Conservation (phyloP, 441 rosid genomes). For the Isatis lusitanica region DNA sequence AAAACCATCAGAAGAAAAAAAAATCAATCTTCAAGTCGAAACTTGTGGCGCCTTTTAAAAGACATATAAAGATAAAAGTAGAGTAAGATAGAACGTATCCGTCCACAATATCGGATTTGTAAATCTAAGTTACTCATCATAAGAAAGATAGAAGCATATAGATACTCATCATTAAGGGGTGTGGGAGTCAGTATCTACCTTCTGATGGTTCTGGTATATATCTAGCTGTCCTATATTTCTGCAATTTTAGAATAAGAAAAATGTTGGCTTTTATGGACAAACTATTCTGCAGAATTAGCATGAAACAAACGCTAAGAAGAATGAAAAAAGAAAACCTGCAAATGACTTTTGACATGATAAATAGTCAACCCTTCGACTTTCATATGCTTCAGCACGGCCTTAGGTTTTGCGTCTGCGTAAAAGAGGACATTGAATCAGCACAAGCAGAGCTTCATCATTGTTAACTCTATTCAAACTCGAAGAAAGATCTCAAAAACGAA, state of each 20-base stretch:
- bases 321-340: constrained; percentile 52
- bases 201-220: constrained; percentile 65
- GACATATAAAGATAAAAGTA: neutral
- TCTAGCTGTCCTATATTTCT: constrained; percentile 82
- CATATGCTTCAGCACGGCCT: constrained; percentile 81
- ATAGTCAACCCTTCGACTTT: constrained; percentile 78
- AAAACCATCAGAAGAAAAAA: constrained; percentile 18
- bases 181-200: constrained; percentile 41
- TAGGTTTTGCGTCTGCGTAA: constrained; percentile 71
- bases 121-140: neutral
- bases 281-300: neutral
- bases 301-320: constrained; percentile 11
- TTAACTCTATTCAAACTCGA: neutral
- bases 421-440: constrained; percentile 25
- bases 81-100: neutral
- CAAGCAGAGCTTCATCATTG: constrained; percentile 1
- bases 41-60: neutral
- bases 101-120: neutral
- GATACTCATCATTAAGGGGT: neutral
- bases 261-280: constrained; percentile 33
- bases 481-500: neutral
- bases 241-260: constrained; percentile 37
- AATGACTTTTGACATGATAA: constrained; percentile 83
- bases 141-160: neutral
- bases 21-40: neutral